Conservation (phyloP, 1,139 yeast species). For the Protomyces gravidus region DNA sequence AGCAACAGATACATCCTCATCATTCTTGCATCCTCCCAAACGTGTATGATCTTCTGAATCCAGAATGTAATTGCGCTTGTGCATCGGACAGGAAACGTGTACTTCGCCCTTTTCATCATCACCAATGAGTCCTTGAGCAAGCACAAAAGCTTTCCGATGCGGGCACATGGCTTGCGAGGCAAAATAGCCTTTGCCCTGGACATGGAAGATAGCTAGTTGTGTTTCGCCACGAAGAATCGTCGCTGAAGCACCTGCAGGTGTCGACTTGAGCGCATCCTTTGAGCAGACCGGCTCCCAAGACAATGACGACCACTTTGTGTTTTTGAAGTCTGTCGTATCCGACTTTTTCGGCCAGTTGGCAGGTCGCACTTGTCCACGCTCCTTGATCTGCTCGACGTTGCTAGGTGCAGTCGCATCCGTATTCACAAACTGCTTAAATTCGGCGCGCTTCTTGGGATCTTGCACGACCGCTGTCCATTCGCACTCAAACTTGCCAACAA, state of each 20-base stretch:
- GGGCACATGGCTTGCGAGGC: conserved; percentile 44
- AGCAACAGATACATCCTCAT: conserved; percentile 39
- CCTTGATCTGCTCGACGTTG: conserved; percentile 39
- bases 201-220: conserved; percentile 41
- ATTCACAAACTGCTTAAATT: conserved; percentile 41
- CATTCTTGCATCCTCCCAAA: conserved; percentile 40
- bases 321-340: conserved; percentile 38
- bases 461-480: conserved; percentile 40
- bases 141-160: conserved; percentile 41
- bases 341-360: conserved; percentile 41
- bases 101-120: conserved; percentile 39
- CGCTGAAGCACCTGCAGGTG: conserved; percentile 40
- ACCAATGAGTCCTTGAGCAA: conserved; percentile 41
- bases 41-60: conserved; percentile 35
- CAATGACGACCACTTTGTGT: conserved; percentile 39
- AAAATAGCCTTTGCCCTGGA: conserved; percentile 37
- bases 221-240: conserved; percentile 41
- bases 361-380: conserved; percentile 43
- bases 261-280: conserved; percentile 37
- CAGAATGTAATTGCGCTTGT: conserved; percentile 40
- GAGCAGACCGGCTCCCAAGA: conserved; percentile 39
- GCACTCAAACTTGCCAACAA: conserved; percentile 41
- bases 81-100: conserved; percentile 42
- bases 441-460: conserved; percentile 35
- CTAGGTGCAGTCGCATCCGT: conserved; percentile 39